Evolutionary conservation across 1,284 basidiomycete species (phyloP).

Genomic region (Puccinia hordei): DNA sequence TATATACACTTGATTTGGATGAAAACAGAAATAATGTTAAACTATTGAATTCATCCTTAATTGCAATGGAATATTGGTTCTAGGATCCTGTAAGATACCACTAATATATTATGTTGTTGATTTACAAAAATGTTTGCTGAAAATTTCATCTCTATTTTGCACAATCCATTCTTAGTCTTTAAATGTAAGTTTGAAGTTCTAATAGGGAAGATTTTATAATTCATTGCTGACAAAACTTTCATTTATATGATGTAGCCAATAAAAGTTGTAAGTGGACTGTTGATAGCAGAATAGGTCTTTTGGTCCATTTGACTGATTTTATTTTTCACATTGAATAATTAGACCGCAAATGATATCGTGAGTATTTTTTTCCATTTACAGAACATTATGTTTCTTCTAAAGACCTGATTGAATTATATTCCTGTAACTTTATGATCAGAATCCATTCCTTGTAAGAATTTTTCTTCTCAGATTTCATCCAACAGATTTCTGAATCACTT

Average conservation of each 20-base stretch:
- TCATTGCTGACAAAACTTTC: background rate
- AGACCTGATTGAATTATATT: background rate
- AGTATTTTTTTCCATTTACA: background rate
- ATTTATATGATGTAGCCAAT: background rate
- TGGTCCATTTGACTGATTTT: background rate
- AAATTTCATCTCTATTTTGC: background rate
- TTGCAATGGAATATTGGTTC: too few species aligned
- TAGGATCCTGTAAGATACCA: too few species aligned
- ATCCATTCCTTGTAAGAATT: slow-evolving; percentile 11
- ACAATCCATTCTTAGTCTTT: too few species aligned
- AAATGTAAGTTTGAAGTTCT: too few species aligned
- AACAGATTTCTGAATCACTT: background rate
- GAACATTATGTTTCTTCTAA: too few species aligned
- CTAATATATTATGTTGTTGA: too few species aligned
- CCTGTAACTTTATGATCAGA: background rate
- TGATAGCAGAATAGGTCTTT: background rate
- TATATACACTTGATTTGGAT: too few species aligned
- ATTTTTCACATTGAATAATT: background rate
- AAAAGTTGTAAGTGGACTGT: background rate
- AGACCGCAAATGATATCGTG: background rate
- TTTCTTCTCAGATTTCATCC: background rate
- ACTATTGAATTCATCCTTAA: background rate
- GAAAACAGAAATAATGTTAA: background rate
- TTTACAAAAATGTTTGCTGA: background rate
- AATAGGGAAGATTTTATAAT: background rate